Evolutionary conservation across 495 filamentous ascomycete species (phyloP), one percentile per base, ranked within the genome.

Genomic region (Penicillium waksmanii): DNA sequence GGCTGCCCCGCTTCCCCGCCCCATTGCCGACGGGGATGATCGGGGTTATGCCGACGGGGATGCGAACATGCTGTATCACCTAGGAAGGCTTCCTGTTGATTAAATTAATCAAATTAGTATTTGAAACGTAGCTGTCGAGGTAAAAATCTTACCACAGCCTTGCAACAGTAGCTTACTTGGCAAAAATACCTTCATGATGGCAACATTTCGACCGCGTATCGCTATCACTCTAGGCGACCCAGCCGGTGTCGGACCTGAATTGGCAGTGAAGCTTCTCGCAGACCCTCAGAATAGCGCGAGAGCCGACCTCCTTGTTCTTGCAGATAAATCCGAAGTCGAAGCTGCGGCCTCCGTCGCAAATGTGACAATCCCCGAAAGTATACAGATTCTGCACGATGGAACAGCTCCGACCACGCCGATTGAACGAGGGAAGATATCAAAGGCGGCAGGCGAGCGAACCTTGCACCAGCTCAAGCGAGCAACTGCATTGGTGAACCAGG

Each of bases 151-250:
- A 48, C 11, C 10, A 38, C 36, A 38, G 12, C 36, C 36, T 13
- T 12, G 1, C 36, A n/a, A 0, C 1, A 13, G 15, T 38, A 4
- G 11, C 36, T 38, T 5, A 4, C 3, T 38, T 38, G 10, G 11
- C 11, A 4, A n/a, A 13, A 38, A 38, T 2, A 38, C 11, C 9
- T 38, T 12, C 18, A 48, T 5, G n/a, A 54, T 54, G 51, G 13
- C 44, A 12, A 40, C 18, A 21, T 9, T 21, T 34, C 52, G 58
- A 33, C 58, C 52, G 3, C 58, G 58, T 21, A 61, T 61, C 12
- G 57, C 57, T 12, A 15, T 55, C 42, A 60, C 57, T 3, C 25
- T 60, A 15, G 57, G 57, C 23, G 58, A 61, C 17, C 58, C 58
- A 50, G 21, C 58, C 43, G 53, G 58, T 11, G 31, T 56, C 12